Base-by-base conservation (phyloP, 805 yeast species). In the Candida ulmi region DNA sequence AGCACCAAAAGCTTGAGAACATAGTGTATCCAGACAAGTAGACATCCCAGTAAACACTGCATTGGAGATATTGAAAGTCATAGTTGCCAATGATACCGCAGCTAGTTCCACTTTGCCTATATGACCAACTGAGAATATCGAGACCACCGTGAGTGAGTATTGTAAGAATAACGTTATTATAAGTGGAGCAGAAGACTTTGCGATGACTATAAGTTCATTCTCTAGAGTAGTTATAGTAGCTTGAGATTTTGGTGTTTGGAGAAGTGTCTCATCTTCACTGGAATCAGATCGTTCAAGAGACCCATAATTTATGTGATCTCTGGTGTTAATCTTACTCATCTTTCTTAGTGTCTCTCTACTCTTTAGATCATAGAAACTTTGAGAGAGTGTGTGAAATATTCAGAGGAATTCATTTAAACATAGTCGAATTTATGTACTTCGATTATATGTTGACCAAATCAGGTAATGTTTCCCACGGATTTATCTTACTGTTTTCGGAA, bases 1-100 rank as follows among this genome's bases (percentile, higher is more conserved):
- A 6, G 88, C 86, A 5, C 90, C 88, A 53, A 70, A 83, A 0
- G 88, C 86, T 55, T 83, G 88, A 2, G 88, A 75, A 46, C 88
- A 82, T 33, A 83, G 66, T 0, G 90, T 82, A 54, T 83, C 91
- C 38, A 83, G 64, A 34, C 86, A 80, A 0, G 90, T 82, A 1
- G 87, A 76, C 54, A 82, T 70, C 8, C 91, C 91, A 37, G 80
- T 73, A 35, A 81, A 71, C 3, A 87, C 80, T 39, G 78, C 76
- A 9, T 73, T 75, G 1, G 87, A 78, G 42, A 83, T 78, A 44
- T 76, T 78, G 30, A 83, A 83, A 1, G 88, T 82, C 85, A 82
- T 81, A 2, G 80, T 71, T 1, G 85, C 86, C 54, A 83, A 66
- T 1, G 87, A 78, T 4, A 80, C 85, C 1, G 88, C 88, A 2